Conservation (phyloP, 2,329 filamentous ascomycete species). For the Colletotrichum endophyticum region DNA sequence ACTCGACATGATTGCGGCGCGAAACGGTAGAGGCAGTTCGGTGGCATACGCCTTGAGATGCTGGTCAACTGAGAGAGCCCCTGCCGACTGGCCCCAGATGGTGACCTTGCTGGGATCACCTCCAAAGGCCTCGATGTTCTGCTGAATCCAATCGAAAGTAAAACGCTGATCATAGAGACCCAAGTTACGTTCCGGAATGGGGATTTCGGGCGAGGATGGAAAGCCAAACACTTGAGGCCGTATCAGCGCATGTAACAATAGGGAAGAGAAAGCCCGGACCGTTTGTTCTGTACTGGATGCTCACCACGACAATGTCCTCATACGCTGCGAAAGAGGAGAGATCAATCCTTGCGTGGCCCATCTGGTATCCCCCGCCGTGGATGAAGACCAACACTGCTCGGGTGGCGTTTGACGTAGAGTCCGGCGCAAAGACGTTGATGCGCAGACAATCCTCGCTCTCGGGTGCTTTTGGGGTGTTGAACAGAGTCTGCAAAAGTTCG, state of each 20-base stretch:
- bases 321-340: constrained; percentile 29
- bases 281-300: constrained; percentile 30
- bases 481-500: constrained; percentile 24
- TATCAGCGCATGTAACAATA: background rate
- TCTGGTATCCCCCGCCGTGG: constrained; percentile 27
- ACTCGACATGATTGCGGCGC: constrained; percentile 30
- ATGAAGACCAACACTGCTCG: constrained; percentile 29
- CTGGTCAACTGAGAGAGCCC: constrained; percentile 26
- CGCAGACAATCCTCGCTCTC: constrained; percentile 33
- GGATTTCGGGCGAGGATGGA: background rate
- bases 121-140: constrained; percentile 33
- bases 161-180: constrained; percentile 31
- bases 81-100: constrained; percentile 37
- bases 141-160: constrained; percentile 35
- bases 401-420: background rate
- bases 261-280: background rate
- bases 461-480: constrained; percentile 14
- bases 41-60: constrained; percentile 26
- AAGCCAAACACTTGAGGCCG: constrained; percentile 24
- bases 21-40: constrained; percentile 23
- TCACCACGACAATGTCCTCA: constrained; percentile 30
- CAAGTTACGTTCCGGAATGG: constrained; percentile 23
- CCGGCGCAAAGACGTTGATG: constrained; percentile 30
- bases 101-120: constrained; percentile 33
- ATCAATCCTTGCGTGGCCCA: constrained; percentile 25